A percentile compares a stretch with the other conserved stretches of the same genome.
phyloP scores from a whole-genome alignment of 495 filamentous ascomycete species.

The Aspergillus mulundensis region DNA sequence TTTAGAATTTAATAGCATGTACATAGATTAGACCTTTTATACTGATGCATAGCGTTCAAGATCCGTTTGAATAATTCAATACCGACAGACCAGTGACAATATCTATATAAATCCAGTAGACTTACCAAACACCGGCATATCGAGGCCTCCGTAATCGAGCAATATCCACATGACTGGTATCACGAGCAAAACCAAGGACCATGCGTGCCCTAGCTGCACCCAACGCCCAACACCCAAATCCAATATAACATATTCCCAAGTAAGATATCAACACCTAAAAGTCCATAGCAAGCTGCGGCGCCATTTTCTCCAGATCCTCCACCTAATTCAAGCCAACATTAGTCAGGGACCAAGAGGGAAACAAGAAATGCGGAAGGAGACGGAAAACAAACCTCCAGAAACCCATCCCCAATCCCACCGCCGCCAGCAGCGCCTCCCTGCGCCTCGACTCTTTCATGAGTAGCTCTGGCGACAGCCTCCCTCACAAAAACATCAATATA shows the following conservation, averaged over 20 bases:
- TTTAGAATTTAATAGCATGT: background rate
- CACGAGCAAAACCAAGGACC: background rate
- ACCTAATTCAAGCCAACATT: slow-evolving; percentile 29
- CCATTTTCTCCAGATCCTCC: slow-evolving; percentile 80
- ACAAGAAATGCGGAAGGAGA: background rate
- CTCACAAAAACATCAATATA: slow-evolving; percentile 92
- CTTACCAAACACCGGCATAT: background rate
- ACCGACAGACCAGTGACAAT: background rate
- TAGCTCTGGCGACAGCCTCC: slow-evolving; percentile 82
- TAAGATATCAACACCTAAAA: slow-evolving; percentile 45
- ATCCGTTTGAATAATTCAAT: background rate
- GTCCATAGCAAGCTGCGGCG: slow-evolving; percentile 85
- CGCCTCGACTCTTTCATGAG: slow-evolving; percentile 57
- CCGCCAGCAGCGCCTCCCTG: slow-evolving; percentile 11
- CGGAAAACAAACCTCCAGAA: slow-evolving; percentile 63
- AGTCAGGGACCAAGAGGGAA: slow-evolving; percentile 13
- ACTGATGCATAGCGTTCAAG: slow-evolving; percentile 3
- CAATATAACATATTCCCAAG: background rate
- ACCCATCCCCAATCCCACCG: slow-evolving; percentile 47
- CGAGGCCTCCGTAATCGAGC: background rate
- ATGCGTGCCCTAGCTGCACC: background rate
- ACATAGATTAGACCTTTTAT: slow-evolving; percentile 3
- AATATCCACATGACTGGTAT: slow-evolving; percentile 8
- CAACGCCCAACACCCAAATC: background rate
- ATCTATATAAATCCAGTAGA: background rate